phyloP scores from a whole-genome alignment of 495 filamentous ascomycete species.

The Cercophora newfieldiana region DNA sequence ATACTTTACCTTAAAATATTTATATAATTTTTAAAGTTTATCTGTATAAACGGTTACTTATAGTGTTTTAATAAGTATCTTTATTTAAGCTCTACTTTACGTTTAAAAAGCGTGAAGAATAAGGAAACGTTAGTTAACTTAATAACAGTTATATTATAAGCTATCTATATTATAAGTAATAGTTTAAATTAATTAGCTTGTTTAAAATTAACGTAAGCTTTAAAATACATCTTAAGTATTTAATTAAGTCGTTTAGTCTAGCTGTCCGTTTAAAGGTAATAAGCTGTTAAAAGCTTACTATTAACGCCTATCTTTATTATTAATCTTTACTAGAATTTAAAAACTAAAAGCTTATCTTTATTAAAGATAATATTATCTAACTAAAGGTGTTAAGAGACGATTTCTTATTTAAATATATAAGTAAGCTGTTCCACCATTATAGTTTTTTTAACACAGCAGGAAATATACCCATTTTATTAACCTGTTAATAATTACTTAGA shows the following conservation, averaged over 20 bases:
- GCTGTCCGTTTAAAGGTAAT: constrained; percentile 17
- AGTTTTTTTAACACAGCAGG: neutral
- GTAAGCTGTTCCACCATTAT: neutral
- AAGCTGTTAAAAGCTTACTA: constrained; percentile 1
- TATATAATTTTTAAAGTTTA: neutral
- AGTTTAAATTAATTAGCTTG: constrained; percentile 8
- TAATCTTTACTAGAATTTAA: constrained; percentile 7
- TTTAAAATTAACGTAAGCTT: neutral
- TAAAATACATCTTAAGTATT: neutral
- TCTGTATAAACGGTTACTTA: neutral
- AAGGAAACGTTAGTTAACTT: neutral
- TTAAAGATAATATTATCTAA: neutral
- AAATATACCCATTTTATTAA: neutral
- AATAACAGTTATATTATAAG: neutral
- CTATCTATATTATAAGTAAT: constrained; percentile 6
- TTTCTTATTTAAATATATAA: neutral
- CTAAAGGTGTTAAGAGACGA: neutral
- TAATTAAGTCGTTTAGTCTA: constrained; percentile 19
- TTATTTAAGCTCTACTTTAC: neutral
- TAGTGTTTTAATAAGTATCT: neutral
- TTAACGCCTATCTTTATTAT: constrained; percentile 4
- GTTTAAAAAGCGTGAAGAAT: neutral
- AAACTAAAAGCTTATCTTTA: neutral
- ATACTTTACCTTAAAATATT: neutral
- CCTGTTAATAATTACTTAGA: neutral